Evolutionary conservation across 257 asterid genomes (phyloP), one percentile per base, ranked within the genome.

Genomic region (Knoxia roxburghii): DNA sequence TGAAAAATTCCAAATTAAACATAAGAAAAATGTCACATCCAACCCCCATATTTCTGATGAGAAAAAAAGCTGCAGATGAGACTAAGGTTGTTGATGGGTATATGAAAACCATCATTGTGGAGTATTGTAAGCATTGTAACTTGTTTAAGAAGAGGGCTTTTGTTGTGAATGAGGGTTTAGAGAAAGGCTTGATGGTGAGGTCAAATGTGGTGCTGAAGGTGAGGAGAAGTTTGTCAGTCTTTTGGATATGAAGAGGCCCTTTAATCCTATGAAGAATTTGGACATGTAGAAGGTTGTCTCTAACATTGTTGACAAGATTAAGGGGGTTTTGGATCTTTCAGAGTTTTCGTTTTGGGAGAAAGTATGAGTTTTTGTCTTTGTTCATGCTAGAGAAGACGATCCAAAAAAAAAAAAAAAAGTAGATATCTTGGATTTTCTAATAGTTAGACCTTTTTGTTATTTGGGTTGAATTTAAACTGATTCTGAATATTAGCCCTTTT

Each of bases 241-340:
- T 77, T 68, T 83, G 78, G 85, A 76, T 26, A 45, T 89, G 98
- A 84, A 84, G 80, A 84, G 95, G 89, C 96, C 96, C 17, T 89
- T 87, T 62, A 20, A 43, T 30, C 74, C 82, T 0, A 76, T 91
- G 90, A 89, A 77, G 80, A 79, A 52, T 0, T 82, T 91, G 21
- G 84, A 89, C 75, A 91, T 91, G 88, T 90, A 79, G 1, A 37
- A 87, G 71, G 85, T 91, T 70, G 76, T 91, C 21, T 56, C 87
- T 2, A 88, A 83, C 61, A 83, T 91, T 71, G 68, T 87, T 26
- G 80, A 75, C 6, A 89, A 91, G 77, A 56, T 91, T 15, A 73
- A 74, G 50, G 79, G 62, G 32, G 32, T 20, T 11, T 11, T 61
- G 51, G 66, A 61, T 40, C 23, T 1, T 37, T 39, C 11, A 60